Conservation (phyloP, 2,329 filamentous ascomycete genomes). For the Diplodia seriata region DNA sequence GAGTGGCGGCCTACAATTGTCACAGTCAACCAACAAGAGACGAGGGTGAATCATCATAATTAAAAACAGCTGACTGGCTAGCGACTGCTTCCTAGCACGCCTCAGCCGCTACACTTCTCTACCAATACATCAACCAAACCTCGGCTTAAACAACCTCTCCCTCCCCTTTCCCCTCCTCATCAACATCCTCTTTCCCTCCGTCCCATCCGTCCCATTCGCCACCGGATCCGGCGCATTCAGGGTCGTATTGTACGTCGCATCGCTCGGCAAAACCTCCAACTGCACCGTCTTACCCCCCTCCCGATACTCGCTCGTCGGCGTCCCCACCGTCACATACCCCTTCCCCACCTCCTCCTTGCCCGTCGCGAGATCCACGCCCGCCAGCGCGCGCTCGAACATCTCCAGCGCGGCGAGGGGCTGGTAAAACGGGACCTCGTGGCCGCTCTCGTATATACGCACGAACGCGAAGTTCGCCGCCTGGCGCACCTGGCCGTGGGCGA, state of each 20-base stretch:
- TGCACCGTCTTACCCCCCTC: constrained; percentile 57
- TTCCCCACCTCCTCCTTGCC: constrained; percentile 45
- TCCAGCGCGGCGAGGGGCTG: constrained; percentile 59
- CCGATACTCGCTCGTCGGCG: constrained; percentile 47
- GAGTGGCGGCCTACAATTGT: too few relatives aligned
- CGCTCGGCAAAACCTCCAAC: constrained; percentile 49
- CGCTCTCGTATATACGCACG: constrained; percentile 58
- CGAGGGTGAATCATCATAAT: too few relatives aligned
- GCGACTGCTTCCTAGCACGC: too few relatives aligned
- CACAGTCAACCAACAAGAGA: too few relatives aligned
- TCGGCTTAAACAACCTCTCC: constrained; percentile 28
- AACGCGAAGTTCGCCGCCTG: constrained; percentile 61
- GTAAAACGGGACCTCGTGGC: constrained; percentile 62
- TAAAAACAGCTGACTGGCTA: too few relatives aligned
- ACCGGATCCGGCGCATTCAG: constrained; percentile 51
- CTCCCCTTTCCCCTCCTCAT: not conserved
- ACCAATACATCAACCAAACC: constrained; percentile 3
- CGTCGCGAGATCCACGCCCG: constrained; percentile 59
- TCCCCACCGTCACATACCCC: constrained; percentile 46
- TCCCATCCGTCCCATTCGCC: not conserved
- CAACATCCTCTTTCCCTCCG: not conserved
- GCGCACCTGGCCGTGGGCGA: constrained; percentile 62
- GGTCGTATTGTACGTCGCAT: constrained; percentile 59
- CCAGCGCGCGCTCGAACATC: constrained; percentile 58
- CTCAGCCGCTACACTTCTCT: too few relatives aligned